Evolutionary conservation across 2,329 filamentous ascomycete genomes (phyloP), one percentile per base, ranked within the genome.

Genomic region (Pseudocercospora cruenta): DNA sequence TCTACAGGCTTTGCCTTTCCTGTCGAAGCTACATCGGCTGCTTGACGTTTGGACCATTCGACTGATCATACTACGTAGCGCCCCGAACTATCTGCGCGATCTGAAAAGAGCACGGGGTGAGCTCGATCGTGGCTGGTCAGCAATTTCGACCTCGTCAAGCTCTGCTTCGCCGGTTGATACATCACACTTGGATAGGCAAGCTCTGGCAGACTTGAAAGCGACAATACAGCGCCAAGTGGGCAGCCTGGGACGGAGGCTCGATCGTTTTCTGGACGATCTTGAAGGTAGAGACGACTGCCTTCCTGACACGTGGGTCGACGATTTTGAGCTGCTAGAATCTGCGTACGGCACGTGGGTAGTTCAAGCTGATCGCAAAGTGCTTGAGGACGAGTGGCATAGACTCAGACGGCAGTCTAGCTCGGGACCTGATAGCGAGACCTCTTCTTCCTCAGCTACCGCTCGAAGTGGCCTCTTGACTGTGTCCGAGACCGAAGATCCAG

Each of bases 301-400:
- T 9, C 95, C 95, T 0, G 91, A 96, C 47, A 78, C 82, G 28
- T 99, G 94, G 95, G 87, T 98, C 63, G 92, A 96, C 72, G 86
- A 89, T 4, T 90, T 98, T 80, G 95, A 98, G 77, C 80, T 81
- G 0, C 82, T 96, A 4, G 95, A 99, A 77, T 82, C 85, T 10
- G 86, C 89, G 31, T 97, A 94, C 78, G 87, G 88, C 7, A 86
- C 89, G 24, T 99, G 95, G 95, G 88, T 89, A 51, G 89, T 90
- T 57, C 85, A 90, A 57, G 93, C 91, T 33, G 92, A 96, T 74
- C 85, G 85, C 66, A 89, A 86, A 72, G 85, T 94, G n/a, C 83
- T 90, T 58, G 88, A 92, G 70, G 85, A 87, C 22, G 88, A 94
- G 43, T 75, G 74, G 72, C 67, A 65, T 6, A 33, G 31, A 14